Evolutionary conservation across 208 protist species (phyloP), one percentile per base, ranked within the genome.

Genomic region (Leishmania guyanensis): DNA sequence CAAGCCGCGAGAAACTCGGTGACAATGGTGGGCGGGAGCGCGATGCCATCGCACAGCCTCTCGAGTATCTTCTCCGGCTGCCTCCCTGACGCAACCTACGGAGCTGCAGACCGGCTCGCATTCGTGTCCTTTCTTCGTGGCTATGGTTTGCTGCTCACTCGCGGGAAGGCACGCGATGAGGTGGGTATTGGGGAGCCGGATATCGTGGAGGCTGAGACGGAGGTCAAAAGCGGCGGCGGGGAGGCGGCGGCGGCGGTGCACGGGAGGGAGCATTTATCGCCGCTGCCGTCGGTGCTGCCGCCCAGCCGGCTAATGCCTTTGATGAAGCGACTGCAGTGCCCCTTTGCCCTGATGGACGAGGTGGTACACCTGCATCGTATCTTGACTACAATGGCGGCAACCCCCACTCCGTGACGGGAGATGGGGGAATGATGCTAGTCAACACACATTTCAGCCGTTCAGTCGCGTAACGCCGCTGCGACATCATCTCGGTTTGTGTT

Each of bases 11-110:
- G 50, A 29, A 10, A 10, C 29, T 36, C 71, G 29, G 64, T 60
- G 46, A 46, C 12, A 3, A 2, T 26, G 33, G 14, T 16, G 29
- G 26, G 33, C 20, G 71, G 17, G 5, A 54, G 5, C 22, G 53
- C 20, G 72, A 29, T n/a, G 56, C 29, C 73, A 54, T 53, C 46
- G 29, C 22, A 64, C 65, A 65, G 75, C 10, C 8, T 65, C 8
- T 62, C 26, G 1, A 75, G 73, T 58, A 54, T 79, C 26, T 83
- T 83, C 26, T 22, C 51, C 1, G 80, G 80, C 39, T 83, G 80
- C 58, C 53, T 83, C 0, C 73, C 80, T 17, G 75, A 58, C 9
- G 74, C 73, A 2, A 51, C 53, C 17, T 83, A 78, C 66, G 66
- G 80, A 33, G 39, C 53, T 14, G 80, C 80, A 3, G 80, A 78